phyloP scores from a whole-genome alignment of 495 filamentous ascomycete genomes.

The Chlorociboria aeruginascens region DNA sequence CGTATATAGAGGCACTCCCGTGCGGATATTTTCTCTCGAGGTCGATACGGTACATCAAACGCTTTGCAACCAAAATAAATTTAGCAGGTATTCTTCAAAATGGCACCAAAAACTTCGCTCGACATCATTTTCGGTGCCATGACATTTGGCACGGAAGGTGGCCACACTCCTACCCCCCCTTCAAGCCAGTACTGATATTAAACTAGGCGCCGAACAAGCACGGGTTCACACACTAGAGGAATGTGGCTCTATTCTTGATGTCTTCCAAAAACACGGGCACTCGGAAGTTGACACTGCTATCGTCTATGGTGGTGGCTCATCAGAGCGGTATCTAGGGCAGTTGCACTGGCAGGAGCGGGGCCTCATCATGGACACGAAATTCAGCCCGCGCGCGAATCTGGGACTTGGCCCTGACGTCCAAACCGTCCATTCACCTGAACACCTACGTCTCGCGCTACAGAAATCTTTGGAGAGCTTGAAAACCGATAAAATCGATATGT shows the following conservation, averaged over 20 bases:
- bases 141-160: constrained; percentile 15
- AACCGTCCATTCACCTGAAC: not conserved
- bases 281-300: constrained; percentile 47
- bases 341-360: constrained; percentile 34
- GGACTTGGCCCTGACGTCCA: constrained; percentile 2
- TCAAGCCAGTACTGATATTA: not conserved
- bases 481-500: constrained; percentile 30
- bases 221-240: constrained; percentile 6
- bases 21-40: too few relatives aligned
- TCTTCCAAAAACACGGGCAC: constrained; percentile 43
- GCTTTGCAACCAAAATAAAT: too few relatives aligned
- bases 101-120: too few relatives aligned
- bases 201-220: constrained; percentile 1
- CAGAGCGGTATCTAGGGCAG: constrained; percentile 36
- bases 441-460: not conserved
- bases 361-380: constrained; percentile 41
- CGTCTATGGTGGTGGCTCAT: constrained; percentile 36
- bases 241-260: constrained; percentile 28
- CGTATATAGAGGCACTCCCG: too few relatives aligned
- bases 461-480: constrained; percentile 15
- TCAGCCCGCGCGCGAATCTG: constrained; percentile 22
- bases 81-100: too few relatives aligned
- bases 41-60: too few relatives aligned
- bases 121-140: constrained; percentile 18
- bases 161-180: not conserved